These are phyloP conservation scores for Phialophora chinensis DNA, from an alignment of 2,329 filamentous ascomycete species.

Conservation along the genomic window DNA sequence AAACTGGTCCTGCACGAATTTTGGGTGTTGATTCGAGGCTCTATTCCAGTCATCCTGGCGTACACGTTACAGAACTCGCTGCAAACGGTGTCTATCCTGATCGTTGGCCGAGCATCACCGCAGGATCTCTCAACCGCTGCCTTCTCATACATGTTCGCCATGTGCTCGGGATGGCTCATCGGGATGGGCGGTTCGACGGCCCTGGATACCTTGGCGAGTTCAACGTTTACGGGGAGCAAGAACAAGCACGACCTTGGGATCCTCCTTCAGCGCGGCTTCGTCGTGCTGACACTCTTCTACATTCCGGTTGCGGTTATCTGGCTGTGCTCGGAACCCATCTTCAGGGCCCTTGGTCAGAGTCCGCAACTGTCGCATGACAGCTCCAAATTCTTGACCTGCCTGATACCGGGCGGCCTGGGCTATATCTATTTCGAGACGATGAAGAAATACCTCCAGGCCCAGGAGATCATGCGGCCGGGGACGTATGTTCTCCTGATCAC, in stretches of 20 bases:
- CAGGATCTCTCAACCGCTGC: slow-evolving; percentile 81
- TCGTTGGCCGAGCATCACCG: slow-evolving; percentile 78
- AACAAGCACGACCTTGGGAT: slow-evolving; percentile 80
- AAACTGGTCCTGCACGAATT: slow-evolving; percentile 63
- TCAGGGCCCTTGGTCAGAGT: slow-evolving; percentile 76
- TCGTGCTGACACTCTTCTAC: slow-evolving; percentile 76
- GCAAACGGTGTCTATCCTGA: slow-evolving; percentile 80
- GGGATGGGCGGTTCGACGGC: slow-evolving; percentile 85
- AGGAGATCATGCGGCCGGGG: slow-evolving; percentile 69
- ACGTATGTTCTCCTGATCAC: slow-evolving; percentile 67
- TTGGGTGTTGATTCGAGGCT: slow-evolving; percentile 70
- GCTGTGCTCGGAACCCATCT: slow-evolving; percentile 75
- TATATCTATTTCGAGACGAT: slow-evolving; percentile 87
- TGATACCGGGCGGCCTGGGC: slow-evolving; percentile 81
- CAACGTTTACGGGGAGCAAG: slow-evolving; percentile 78
- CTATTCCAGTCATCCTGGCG: slow-evolving; percentile 78
- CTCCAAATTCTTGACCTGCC: slow-evolving; percentile 71
- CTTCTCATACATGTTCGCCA: slow-evolving; percentile 93
- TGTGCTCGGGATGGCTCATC: slow-evolving; percentile 86
- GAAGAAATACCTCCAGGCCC: slow-evolving; percentile 65
- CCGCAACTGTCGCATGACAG: slow-evolving; percentile 76
- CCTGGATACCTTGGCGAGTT: slow-evolving; percentile 82
- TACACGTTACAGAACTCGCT: slow-evolving; percentile 86
- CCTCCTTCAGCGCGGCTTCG: slow-evolving; percentile 75
- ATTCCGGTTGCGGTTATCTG: slow-evolving; percentile 74